Conservation (phyloP, 108 stramenopile genomes). For the Pelagomonas calceolata region DNA sequence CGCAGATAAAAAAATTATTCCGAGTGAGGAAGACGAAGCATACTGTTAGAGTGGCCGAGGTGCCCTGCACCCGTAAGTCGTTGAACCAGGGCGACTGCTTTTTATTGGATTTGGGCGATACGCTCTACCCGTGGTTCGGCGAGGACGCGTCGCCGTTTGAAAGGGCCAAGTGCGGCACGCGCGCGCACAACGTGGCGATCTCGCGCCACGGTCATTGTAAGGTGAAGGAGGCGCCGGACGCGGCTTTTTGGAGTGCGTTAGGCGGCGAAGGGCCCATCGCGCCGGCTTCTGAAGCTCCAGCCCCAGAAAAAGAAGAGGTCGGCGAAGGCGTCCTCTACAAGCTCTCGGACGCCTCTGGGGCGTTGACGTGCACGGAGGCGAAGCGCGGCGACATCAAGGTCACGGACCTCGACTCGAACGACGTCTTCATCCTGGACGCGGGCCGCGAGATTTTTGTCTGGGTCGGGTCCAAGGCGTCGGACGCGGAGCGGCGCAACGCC, state of each 20-base stretch:
- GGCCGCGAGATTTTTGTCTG: slow-evolving; percentile 59
- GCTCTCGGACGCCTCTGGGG: slow-evolving; percentile 39
- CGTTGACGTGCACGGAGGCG: slow-evolving; percentile 39
- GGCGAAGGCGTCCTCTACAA: slow-evolving; percentile 31
- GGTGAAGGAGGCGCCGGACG: slow-evolving; percentile 34
- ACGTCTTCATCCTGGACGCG: slow-evolving; percentile 60
- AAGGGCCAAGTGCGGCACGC: slow-evolving; percentile 52
- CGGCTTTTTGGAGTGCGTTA: slow-evolving; percentile 66
- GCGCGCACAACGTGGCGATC: slow-evolving; percentile 45
- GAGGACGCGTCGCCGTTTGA: slow-evolving; percentile 45
- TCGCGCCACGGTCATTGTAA: slow-evolving; percentile 40
- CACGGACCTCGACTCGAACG: slow-evolving; percentile 28
- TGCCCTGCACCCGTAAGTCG: slow-evolving; percentile 33
- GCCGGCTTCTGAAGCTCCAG: slow-evolving; percentile 26
- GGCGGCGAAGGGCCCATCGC: slow-evolving; percentile 52
- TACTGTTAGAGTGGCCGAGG: slow-evolving; percentile 50
- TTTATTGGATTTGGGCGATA: slow-evolving; percentile 61
- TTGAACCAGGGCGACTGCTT: slow-evolving; percentile 76
- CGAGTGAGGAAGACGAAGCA: slow-evolving; percentile 38
- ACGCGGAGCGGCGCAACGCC: slow-evolving; percentile 13
- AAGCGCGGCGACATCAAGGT: slow-evolving; percentile 35
- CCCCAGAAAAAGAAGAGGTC: slow-evolving; percentile 3
- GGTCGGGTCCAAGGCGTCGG: slow-evolving; percentile 39
- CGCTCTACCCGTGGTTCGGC: slow-evolving; percentile 68
- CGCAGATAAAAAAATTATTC: slow-evolving; percentile 13